Evolutionary conservation across 2,329 filamentous ascomycete genomes (phyloP), one percentile per base, ranked within the genome.

Genomic region (Colletotrichum shisoi): DNA sequence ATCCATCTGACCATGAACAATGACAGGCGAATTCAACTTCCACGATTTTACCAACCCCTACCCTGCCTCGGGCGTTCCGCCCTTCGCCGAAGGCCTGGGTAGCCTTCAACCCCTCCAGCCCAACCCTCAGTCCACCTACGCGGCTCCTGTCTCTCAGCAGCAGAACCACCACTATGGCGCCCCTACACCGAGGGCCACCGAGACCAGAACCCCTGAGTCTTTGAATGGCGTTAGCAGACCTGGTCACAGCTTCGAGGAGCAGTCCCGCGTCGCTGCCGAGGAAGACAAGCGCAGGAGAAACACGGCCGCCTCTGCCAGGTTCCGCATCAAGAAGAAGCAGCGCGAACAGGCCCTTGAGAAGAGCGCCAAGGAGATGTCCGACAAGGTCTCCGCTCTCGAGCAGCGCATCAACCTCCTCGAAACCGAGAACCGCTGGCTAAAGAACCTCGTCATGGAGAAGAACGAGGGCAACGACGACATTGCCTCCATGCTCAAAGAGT

Each of bases 241-340:
- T 78, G 63, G 79, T 84, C 71, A 88, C 67, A 85, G 79, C 72
- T 85, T 90, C 56, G 91, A 94, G 77, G 91, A 93, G 70, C 83
- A 87, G 45, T 89, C 90, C 13, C 89, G 91, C 45, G 72, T 88
- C 6, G 90, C 90, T 13, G 92, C 92, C 24, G 93, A 96, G 78
- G 93, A 96, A 79, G 93, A 96, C 77, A 96, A 96, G 81, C 90
- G 93, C 57, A 88, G 92, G 67, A 89, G 93, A 70, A 96, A 96
- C 80, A 96, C 93, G 2, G 93, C 93, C 39, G 93, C 93, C 62
- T 93, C 90, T 71, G 93, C 93, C 19, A 90, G 93, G 57, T 96
- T 96, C 85, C 90, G 93, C 67, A 88, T 95, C 76, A 96, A 96
- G 88, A 96, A 96, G 89, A 96, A 96, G 87, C 92, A 95, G 80